phyloP scores from a whole-genome alignment of 805 yeast genomes.

The Yamadazyma phyllophila region DNA sequence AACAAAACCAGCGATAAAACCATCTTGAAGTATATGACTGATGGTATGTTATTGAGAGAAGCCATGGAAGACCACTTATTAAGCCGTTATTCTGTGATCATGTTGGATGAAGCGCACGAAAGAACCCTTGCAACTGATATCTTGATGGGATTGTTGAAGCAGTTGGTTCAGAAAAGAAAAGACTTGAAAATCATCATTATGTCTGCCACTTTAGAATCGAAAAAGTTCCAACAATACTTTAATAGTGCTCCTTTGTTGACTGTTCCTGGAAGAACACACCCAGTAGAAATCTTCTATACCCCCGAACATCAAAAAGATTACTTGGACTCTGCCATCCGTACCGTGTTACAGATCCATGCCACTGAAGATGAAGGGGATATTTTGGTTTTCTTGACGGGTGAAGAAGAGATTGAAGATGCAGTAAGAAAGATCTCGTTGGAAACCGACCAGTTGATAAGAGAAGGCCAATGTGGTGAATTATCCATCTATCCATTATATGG shows the following conservation, averaged over 20 bases:
- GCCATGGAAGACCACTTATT: conserved; percentile 95
- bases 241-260: conserved; percentile 90
- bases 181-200: conserved; percentile 90
- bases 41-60: conserved; percentile 96
- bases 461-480: conserved; percentile 86
- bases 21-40: conserved; percentile 92
- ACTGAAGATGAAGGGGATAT: conserved; percentile 94
- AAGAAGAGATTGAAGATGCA: conserved; percentile 97
- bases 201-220: conserved; percentile 98
- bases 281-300: conserved; percentile 94
- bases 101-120: conserved; percentile 97
- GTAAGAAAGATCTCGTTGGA: conserved; percentile 85
- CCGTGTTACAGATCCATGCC: conserved; percentile 94
- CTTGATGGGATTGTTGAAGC: conserved; percentile 89
- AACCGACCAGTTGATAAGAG: conserved; percentile 84
- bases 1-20: conserved; percentile 81
- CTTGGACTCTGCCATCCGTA: conserved; percentile 90
- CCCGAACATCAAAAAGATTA: conserved; percentile 96
- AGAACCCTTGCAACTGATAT: conserved; percentile 96
- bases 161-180: conserved; percentile 73
- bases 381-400: conserved; percentile 86
- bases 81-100: conserved; percentile 79
- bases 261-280: conserved; percentile 97
- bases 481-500: conserved; percentile 93
- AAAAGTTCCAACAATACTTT: conserved; percentile 88